Evolutionary conservation across 257 asterid genomes (phyloP).

Genomic region (Solanum ahanhuiri): DNA sequence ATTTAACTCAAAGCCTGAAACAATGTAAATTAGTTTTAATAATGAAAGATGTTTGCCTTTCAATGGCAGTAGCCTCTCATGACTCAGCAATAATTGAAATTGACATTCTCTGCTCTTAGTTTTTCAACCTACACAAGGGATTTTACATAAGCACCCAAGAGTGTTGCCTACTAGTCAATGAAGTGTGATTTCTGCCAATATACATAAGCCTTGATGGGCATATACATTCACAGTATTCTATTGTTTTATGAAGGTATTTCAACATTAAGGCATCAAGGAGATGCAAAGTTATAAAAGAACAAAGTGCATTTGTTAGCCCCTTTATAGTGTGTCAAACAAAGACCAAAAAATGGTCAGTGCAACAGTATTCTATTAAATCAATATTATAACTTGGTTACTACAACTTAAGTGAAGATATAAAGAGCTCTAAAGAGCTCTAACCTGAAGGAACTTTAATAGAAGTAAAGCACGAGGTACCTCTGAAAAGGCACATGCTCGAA

Average conservation of each 20-base stretch:
- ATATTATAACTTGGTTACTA: neutral
- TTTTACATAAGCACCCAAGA: neutral
- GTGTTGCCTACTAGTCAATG: neutral
- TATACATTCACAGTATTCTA: neutral
- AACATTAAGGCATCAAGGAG: neutral
- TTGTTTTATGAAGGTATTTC: neutral
- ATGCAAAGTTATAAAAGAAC: neutral
- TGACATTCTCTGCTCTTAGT: neutral
- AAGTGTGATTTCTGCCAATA: neutral
- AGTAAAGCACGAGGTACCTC: constrained; percentile 40
- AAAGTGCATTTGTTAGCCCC: neutral
- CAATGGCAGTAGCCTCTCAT: neutral
- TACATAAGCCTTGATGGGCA: neutral
- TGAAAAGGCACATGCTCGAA: constrained; percentile 90
- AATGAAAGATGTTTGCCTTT: neutral
- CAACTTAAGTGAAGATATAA: neutral
- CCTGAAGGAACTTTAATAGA: neutral
- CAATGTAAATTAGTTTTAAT: neutral
- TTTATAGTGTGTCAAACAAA: neutral
- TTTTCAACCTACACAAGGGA: neutral
- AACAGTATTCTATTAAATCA: neutral
- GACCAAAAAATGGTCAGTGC: neutral
- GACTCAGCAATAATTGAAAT: neutral
- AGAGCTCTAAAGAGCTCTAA: neutral
- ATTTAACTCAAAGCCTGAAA: neutral